Base-by-base conservation (phyloP, 2,329 filamentous ascomycete species). In the Epichloe baconii region DNA sequence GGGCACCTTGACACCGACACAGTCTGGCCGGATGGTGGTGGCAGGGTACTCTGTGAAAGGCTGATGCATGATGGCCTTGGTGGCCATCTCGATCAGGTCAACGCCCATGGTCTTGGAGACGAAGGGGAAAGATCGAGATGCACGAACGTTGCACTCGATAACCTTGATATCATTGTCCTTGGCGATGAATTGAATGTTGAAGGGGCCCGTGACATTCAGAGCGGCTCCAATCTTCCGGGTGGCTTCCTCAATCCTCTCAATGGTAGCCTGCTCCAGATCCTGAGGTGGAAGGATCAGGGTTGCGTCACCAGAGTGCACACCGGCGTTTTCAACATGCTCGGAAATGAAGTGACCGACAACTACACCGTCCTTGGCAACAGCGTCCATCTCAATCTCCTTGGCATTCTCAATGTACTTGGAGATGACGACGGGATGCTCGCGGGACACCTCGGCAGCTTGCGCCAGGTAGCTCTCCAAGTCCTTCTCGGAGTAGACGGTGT, bases 141-240 rank as follows among this genome's bases (percentile, higher is more conserved):
- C 93, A 56, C 93, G 85, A 54, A 97, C 93, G 63, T 98, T 98
- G 71, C 93, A 97, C 72, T 98, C 93, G 57, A 98, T 98, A 58
- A 98, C 93, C 76, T 97, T 97, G 76, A 98, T 97, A 59, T 97
- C 91, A 66, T 97, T 97, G 68, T 97, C 90, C 74, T 97, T 97
- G 62, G 93, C 93, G 62, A 98, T 98, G 73, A 98, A 97, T 67
- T 98, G 93, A 56, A 98, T 98, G 71, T 98, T 98, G 79, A 86
- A 96, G 21, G 93, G 93, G 47, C 93, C 93, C 41, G 93, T 97
- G 52, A 98, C 85, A 66, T 97, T 96, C 53, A 97, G 78, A 15
- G 93, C 91, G 55, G 86, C 83, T 58, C 86, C 93, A 60, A 98
- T 97, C 78, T 97, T 97, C 59, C 85, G 79, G 14, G 93, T 97